Conservation (phyloP, 371 early-diverging fungal genomes). For the Funneliformis caledonium region DNA sequence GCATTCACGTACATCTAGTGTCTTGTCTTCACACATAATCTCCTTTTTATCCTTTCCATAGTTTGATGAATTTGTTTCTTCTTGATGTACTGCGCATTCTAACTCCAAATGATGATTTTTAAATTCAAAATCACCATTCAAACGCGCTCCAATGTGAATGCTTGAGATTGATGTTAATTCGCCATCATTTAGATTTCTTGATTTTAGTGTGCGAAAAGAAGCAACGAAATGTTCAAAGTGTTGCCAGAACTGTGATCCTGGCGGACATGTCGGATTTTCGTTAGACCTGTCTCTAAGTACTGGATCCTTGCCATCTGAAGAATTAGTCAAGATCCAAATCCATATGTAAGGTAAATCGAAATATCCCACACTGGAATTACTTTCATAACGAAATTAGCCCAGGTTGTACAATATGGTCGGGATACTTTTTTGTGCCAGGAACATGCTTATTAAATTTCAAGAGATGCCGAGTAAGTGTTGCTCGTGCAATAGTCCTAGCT, state of each 20-base stretch:
- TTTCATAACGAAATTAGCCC: conserved; percentile 39
- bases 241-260: conserved; percentile 45
- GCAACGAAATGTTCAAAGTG: conserved; percentile 46
- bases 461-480: conserved; percentile 35
- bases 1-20: conserved; percentile 20
- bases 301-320: conserved; percentile 36
- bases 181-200: conserved; percentile 41
- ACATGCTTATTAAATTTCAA: conserved; percentile 39
- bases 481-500: conserved; percentile 37
- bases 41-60: not conserved
- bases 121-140: conserved; percentile 44
- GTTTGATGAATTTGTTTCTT: conserved; percentile 40
- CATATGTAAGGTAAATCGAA: conserved; percentile 43
- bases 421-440: conserved; percentile 37
- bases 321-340: conserved; percentile 44
- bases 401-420: conserved; percentile 41
- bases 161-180: conserved; percentile 36
- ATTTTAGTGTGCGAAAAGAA: conserved; percentile 42
- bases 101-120: conserved; percentile 40
- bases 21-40: conserved; percentile 8
- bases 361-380: not conserved
- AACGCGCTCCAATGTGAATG: conserved; percentile 43
- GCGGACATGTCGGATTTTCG: conserved; percentile 38
- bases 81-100: not conserved
- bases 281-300: conserved; percentile 43